Evolutionary conservation across 2,329 filamentous ascomycete species (phyloP).

Genomic region (Tolypocladium amazonense): DNA sequence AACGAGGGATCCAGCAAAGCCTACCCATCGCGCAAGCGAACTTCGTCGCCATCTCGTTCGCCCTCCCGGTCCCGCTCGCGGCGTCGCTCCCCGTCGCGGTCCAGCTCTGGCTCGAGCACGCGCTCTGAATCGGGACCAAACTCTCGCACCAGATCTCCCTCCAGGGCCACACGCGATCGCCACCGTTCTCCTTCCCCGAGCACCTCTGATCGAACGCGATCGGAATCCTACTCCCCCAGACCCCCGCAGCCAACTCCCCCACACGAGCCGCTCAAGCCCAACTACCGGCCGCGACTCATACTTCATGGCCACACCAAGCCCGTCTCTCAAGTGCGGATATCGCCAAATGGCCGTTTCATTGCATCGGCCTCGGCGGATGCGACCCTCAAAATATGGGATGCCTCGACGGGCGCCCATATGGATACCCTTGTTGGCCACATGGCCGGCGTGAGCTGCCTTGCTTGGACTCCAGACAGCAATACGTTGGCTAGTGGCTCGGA

Average conservation of each 20-base stretch:
- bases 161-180: slow-evolving; percentile 12
- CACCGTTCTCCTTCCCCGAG: slow-evolving; percentile 17
- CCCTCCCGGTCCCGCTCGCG: slow-evolving; percentile 14
- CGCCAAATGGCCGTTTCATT: slow-evolving; percentile 80
- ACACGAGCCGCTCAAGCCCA: slow-evolving; percentile 43
- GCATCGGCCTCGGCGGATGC: slow-evolving; percentile 84
- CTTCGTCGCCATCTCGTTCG: not conserved
- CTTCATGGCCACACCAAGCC: slow-evolving; percentile 70
- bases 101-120: slow-evolving; percentile 24
- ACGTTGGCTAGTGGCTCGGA: slow-evolving; percentile 86
- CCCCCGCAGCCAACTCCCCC: slow-evolving; percentile 22
- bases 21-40: not conserved
- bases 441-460: slow-evolving; percentile 81
- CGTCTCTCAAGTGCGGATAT: slow-evolving; percentile 80
- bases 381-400: slow-evolving; percentile 86
- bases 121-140: slow-evolving; percentile 24
- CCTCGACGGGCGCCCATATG: slow-evolving; percentile 63
- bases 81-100: slow-evolving; percentile 19
- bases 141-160: slow-evolving; percentile 19
- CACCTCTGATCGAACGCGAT: slow-evolving; percentile 19
- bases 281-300: slow-evolving; percentile 60
- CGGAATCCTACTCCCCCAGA: slow-evolving; percentile 6
- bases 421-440: slow-evolving; percentile 90
- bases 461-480: slow-evolving; percentile 87
- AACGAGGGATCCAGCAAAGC: not conserved